Evolutionary conservation across 176 grass and related monocot species (phyloP).

Genomic region (Bromus sterilis): DNA sequence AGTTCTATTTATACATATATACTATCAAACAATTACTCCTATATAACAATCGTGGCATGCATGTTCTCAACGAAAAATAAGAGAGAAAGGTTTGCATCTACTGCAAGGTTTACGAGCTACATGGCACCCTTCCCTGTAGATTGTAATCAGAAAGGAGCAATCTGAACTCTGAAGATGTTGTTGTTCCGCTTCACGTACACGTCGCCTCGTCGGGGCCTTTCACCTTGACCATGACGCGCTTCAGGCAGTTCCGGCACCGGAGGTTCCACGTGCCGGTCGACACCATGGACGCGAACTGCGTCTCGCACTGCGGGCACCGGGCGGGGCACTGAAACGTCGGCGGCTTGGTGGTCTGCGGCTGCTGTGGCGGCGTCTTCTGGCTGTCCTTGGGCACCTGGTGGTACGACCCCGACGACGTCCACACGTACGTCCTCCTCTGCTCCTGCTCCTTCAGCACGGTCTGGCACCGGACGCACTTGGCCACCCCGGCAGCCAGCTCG

Average conservation of each 20-base stretch:
- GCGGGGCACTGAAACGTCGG: not conserved
- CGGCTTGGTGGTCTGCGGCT: not conserved
- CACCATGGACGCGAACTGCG: constrained; percentile 7
- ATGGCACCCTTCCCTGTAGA: not conserved
- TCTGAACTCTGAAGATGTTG: not conserved
- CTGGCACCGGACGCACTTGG: not conserved
- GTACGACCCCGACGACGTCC: not conserved
- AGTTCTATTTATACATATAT: not conserved
- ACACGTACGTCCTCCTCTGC: not conserved
- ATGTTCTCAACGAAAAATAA: not conserved
- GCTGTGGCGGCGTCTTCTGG: not conserved
- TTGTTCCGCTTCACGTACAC: not conserved
- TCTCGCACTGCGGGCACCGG: not conserved
- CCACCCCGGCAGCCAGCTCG: not conserved
- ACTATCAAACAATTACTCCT: not conserved
- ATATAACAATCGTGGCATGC: not conserved
- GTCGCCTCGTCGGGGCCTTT: not conserved
- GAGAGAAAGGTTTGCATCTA: not conserved
- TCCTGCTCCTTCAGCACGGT: not conserved
- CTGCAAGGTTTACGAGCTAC: not conserved
- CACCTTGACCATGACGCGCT: not conserved
- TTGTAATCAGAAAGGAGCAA: not conserved
- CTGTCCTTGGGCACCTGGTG: not conserved
- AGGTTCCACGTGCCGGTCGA: not conserved
- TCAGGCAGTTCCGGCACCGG: not conserved